Conservation (phyloP, 78 protist genomes). For the Dictyostelium firmibasis region DNA sequence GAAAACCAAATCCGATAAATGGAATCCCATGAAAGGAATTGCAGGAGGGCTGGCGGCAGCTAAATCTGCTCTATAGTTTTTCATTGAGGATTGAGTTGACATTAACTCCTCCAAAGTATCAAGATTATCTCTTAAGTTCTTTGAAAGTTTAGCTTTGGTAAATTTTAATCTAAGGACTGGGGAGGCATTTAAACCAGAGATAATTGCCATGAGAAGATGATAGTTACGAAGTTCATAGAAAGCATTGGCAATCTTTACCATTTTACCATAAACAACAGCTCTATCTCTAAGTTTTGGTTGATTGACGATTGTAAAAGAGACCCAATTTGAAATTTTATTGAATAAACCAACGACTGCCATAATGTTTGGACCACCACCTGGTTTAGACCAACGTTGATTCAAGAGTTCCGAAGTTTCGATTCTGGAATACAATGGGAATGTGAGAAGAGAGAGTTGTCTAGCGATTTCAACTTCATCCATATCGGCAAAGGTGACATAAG, state of each 20-base stretch:
- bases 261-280: background rate
- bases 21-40: conserved; percentile 21
- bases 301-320: background rate
- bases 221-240: conserved; percentile 13
- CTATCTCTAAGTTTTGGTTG: conserved; percentile 18
- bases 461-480: conserved; percentile 30
- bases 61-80: conserved; percentile 23
- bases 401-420: conserved; percentile 18
- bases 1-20: conserved; percentile 22
- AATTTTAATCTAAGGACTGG: conserved; percentile 6
- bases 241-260: conserved; percentile 3
- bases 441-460: background rate
- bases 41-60: conserved; percentile 2
- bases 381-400: conserved; percentile 1
- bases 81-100: conserved; percentile 19
- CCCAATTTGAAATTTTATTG: conserved; percentile 25
- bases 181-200: conserved; percentile 13
- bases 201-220: background rate
- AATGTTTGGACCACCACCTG: background rate
- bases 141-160: conserved; percentile 22
- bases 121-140: background rate
- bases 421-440: conserved; percentile 8
- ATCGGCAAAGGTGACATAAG: background rate
- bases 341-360: background rate
- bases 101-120: background rate